Base-by-base conservation (phyloP, 2,329 filamentous ascomycete species). In the Cladophialophora yegresii region DNA sequence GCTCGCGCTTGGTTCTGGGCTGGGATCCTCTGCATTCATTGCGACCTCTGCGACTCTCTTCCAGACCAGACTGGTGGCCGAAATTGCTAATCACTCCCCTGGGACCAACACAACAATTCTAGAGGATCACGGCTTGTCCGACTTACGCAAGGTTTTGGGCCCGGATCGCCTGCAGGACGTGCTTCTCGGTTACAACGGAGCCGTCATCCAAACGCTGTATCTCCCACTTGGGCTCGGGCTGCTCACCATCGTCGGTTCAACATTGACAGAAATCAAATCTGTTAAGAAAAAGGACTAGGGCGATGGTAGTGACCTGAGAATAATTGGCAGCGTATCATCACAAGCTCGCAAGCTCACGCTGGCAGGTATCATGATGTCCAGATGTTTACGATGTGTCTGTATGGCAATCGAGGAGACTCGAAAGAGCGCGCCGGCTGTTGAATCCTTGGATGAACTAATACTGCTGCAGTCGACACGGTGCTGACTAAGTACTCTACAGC, bases 1-100 rank as follows among this genome's bases (percentile, higher is more conserved):
- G 9, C 72, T 77, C 20, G 66, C 75, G n/a, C 77, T 78, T 47
- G 73, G 47, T 8, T 43, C 28, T 4, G 60, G 63, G 13, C 50
- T 68, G 22, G 64, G 54, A 5, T 65, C 64, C 5, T 54, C 62
- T 10, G 26, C 64, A 3, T 69, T 55, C 50, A 67, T 61, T 13
- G 64, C 53, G 12, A 54, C 65, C 13, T 63, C 67, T 32, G 62
- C 67, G 6, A 63, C 64, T 16, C 62, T 69, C 12, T 69, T 67
- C 49, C 62, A 65, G 20, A 58, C 47, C n/a, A 47, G 65, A 9
- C 40, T 69, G 33, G 32, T 43, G 5, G 54, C 28, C 23, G 65
- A 69, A 16, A 47, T 69, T 10, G 23, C 36, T 12, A 28, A 63
- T 30, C 16, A 33, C 32, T 54, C 57, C 5, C 60, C 65, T 6